Evolutionary conservation across 2,329 filamentous ascomycete species (phyloP).

Genomic region (Cladophialophora carrionii): DNA sequence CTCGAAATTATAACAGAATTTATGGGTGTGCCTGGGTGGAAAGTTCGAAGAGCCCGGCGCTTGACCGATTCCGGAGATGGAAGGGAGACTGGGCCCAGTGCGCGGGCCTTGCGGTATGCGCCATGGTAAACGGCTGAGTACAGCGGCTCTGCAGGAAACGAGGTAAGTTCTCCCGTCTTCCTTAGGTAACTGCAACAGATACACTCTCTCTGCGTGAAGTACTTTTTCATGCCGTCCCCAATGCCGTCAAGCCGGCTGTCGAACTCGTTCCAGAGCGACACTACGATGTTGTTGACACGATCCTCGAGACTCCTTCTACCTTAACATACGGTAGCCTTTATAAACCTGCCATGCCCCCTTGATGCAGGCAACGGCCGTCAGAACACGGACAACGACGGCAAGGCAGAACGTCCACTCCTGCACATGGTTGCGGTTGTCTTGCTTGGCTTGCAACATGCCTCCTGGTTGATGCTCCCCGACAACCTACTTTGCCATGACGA

Average conservation of each 20-base stretch:
- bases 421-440: slow-evolving; percentile 1
- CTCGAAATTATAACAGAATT: neutral
- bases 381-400: neutral
- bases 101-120: neutral
- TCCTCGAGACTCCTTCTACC: neutral
- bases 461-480: slow-evolving; percentile 5
- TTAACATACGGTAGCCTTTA: neutral
- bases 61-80: neutral
- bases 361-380: neutral
- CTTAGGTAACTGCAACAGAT: neutral
- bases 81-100: neutral
- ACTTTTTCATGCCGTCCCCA: neutral
- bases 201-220: neutral
- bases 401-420: neutral
- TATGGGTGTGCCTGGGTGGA: neutral
- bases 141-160: neutral
- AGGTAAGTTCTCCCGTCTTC: neutral
- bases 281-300: neutral
- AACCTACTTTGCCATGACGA: neutral
- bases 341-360: neutral
- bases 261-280: neutral
- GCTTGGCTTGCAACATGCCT: neutral
- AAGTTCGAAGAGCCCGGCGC: neutral
- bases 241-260: neutral
- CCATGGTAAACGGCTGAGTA: neutral